Evolutionary conservation across 139 green algal genomes (phyloP).

Genomic region (Klebsormidium nitens): DNA sequence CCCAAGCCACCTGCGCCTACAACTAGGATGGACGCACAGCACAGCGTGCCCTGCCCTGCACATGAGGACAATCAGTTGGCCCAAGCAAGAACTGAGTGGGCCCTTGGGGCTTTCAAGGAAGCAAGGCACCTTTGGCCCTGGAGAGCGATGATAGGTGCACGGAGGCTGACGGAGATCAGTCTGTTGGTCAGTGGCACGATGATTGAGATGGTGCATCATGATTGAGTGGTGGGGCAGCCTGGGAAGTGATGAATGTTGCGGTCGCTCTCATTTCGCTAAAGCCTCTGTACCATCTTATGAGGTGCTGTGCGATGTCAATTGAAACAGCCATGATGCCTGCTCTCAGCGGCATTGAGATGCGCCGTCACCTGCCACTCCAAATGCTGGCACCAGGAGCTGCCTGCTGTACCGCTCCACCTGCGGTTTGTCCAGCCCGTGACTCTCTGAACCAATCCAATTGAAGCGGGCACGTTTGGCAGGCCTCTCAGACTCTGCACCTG

Average conservation of each 20-base stretch:
- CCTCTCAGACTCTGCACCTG: too few relatives aligned
- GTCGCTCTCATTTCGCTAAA: neutral
- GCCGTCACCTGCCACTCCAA: conserved; percentile 16
- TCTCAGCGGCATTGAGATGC: neutral
- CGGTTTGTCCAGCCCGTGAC: neutral
- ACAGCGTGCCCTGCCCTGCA: conserved; percentile 22
- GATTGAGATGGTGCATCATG: neutral
- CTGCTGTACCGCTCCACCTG: conserved; percentile 23
- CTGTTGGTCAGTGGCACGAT: neutral
- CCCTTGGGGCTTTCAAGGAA: neutral
- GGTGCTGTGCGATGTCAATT: neutral
- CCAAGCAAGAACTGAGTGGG: too few relatives aligned
- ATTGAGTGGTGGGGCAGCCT: neutral
- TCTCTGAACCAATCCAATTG: conserved; percentile 6
- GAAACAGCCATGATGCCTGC: neutral
- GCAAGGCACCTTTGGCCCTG: neutral
- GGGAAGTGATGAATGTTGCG: neutral
- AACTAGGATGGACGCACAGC: conserved; percentile 29
- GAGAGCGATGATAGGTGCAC: neutral
- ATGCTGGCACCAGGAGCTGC: conserved; percentile 18
- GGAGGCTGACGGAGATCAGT: neutral
- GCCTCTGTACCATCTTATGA: neutral
- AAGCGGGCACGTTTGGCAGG: too few relatives aligned
- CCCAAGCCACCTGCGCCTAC: conserved; percentile 47
- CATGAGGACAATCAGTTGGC: too few relatives aligned